Base-by-base conservation (phyloP, 1,284 basidiomycete genomes). In the Cryptococcus sp. region DNA sequence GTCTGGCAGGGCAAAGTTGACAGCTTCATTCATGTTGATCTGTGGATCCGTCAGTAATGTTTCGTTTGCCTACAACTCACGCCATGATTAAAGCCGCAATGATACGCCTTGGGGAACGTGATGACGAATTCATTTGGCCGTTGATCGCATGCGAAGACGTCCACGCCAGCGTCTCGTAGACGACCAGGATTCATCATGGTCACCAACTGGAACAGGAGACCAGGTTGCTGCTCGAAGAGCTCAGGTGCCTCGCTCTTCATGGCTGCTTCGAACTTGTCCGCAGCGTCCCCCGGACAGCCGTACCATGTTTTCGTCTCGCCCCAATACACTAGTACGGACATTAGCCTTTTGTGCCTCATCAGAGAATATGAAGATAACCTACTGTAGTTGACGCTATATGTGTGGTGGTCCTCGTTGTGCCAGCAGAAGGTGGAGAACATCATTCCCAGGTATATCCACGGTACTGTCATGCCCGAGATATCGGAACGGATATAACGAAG, bases 321-420 rank as follows among this genome's bases (percentile, higher is more conserved):
- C 91, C 92, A 97, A 76, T 98, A 95, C 90, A 94, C 93, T 95
- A 69, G 44, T 6, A n/a, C n/a, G 3, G n/a, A 16, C 20, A 5
- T 25, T n/a, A 48, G 47, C 47, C 42, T 44, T 44, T 7, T 22
- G 47, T 16, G 47, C 5, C 19, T 22, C 5, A 48, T 53, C 13
- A 44, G 49, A 19, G 39, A 47, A 59, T 61, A 57, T n/a, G 17
- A 13, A 27, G 11, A 5, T 42, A 16, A 81, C 90, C 75, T 78
- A 93, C 91, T 93, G 79, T 88, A 94, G 76, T 95, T 95, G 70
- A 94, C 86, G 73, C 90, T 93, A 78, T 96, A 98, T 13, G 94
- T 98, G 78, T 95, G 96, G 80, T 99, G 96, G 80, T 99, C 96
- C 87, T 99, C 96, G 76, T 99, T 99, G 80, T 99, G 96, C 96